Conservation (phyloP, 129 eudicot genomes). For the Logfia minima region DNA sequence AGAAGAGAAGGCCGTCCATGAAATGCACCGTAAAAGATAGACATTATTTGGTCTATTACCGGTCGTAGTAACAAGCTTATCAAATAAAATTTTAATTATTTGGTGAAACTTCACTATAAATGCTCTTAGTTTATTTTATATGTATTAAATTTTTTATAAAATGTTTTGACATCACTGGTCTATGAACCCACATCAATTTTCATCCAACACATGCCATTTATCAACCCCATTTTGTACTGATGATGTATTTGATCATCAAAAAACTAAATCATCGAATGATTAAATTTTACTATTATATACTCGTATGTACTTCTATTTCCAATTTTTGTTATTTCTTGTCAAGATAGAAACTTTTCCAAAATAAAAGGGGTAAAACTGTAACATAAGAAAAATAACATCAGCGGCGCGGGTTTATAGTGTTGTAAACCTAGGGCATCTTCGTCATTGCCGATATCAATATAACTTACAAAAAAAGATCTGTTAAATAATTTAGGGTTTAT, state of each 20-base stretch:
- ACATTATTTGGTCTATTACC: neutral
- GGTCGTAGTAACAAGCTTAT: neutral
- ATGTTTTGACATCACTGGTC: neutral
- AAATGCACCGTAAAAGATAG: too few species aligned
- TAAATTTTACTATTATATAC: neutral
- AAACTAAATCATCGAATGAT: neutral
- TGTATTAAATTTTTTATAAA: neutral
- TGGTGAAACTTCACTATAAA: too few species aligned
- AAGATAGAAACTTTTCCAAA: slow-evolving; percentile 3
- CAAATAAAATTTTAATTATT: neutral
- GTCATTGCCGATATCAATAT: neutral
- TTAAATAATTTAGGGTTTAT: slow-evolving; percentile 13
- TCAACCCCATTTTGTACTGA: neutral
- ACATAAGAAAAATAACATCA: neutral
- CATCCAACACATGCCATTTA: neutral
- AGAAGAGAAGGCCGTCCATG: too few species aligned
- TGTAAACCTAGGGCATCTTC: slow-evolving; percentile 17
- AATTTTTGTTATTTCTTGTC: neutral
- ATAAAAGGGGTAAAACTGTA: slow-evolving; percentile 9
- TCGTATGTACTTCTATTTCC: neutral
- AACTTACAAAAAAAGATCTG: too few species aligned
- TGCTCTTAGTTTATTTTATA: neutral
- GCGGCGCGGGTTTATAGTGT: slow-evolving; percentile 31
- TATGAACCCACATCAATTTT: neutral
- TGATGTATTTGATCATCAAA: neutral